Base-by-base conservation (phyloP, 139 green algal genomes). In the Coelastrella sp. region DNA sequence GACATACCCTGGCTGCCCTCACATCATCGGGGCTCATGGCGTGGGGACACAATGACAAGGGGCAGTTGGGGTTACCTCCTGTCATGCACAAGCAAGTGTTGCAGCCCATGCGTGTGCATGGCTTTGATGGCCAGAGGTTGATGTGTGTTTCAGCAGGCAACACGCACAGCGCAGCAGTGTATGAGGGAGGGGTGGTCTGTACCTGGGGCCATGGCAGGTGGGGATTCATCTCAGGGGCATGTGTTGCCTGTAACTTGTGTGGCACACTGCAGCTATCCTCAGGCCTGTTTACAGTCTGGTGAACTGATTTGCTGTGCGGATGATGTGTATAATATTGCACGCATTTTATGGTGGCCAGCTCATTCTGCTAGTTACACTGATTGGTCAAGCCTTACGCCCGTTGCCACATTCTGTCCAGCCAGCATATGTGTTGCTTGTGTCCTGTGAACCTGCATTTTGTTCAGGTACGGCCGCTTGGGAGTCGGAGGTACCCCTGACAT, bases 171-270 rank as follows among this genome's bases (percentile, higher is more conserved):
- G 87, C 87, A 83, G 87, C 65, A 24, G 78, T 87, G n/a, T 59
- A 79, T 56, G 78, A 91, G 25, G 58, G 20, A 15, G 91, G 73
- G 49, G 11, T 22, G 24, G 35, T 93, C 15, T 25, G 81, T 19
- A 87, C 79, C 7, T 91, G 63, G 65, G 87, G 87, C 59, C 63
- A 68, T 74, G 81, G 87, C 78, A 87, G 84, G 82, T 87, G 82
- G 10, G 80, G 10, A 59, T 60, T 4, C 19, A n/a, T 35, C 9
- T 81, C 74, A 81, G 20, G 49, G 35, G 56, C 70, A 78, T 24
- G 8, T 25, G 20, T 25, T 78, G 15, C 12, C 20, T 78, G 70
- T 78, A 4, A 78, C 12, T 72, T 72, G 63, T 17, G 12, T 72
- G 12, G 63, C 63, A 17, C 12, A 17, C 63, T 17, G 15, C 63